A percentile compares a stretch with the other conserved stretches of the same genome.
Evolutionary conservation across 169 alveolate species (phyloP).

Genomic region (Eimeria praecox): DNA sequence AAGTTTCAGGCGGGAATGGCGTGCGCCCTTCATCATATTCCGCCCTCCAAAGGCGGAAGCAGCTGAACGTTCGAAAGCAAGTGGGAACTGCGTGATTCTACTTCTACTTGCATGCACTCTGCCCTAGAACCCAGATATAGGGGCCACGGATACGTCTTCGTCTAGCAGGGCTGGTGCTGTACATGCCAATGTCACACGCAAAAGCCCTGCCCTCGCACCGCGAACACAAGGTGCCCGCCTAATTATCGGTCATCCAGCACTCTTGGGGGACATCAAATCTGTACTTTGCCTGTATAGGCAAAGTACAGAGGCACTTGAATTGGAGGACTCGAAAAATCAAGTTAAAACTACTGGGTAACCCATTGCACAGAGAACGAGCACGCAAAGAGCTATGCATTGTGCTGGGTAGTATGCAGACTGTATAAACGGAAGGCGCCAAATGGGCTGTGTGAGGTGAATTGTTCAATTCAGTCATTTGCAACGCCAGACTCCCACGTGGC

Average conservation of each 20-base stretch:
- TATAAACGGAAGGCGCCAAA: not conserved
- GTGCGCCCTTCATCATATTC: not conserved
- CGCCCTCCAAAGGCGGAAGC: not conserved
- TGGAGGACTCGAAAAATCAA: not conserved
- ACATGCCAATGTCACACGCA: not conserved
- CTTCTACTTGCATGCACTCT: not conserved
- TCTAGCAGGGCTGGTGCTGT: not conserved
- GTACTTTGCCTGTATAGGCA: too few relatives aligned
- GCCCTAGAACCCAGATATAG: not conserved
- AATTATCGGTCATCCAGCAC: not conserved
- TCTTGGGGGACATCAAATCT: not conserved
- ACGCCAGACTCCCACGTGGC: not conserved
- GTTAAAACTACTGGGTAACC: not conserved
- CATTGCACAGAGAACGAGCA: not conserved
- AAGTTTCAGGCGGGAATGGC: not conserved
- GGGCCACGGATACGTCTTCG: not conserved
- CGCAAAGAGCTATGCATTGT: not conserved
- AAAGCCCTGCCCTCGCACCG: not conserved
- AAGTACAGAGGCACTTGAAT: not conserved
- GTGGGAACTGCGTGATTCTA: not conserved
- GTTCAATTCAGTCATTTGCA: not conserved
- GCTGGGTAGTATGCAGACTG: not conserved
- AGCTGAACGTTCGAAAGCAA: not conserved
- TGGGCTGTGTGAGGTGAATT: not conserved
- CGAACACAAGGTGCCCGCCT: not conserved